These are phyloP conservation scores for Phaffomyces opuntiae DNA, from an alignment of 805 yeast species.

Conservation along the genomic window DNA sequence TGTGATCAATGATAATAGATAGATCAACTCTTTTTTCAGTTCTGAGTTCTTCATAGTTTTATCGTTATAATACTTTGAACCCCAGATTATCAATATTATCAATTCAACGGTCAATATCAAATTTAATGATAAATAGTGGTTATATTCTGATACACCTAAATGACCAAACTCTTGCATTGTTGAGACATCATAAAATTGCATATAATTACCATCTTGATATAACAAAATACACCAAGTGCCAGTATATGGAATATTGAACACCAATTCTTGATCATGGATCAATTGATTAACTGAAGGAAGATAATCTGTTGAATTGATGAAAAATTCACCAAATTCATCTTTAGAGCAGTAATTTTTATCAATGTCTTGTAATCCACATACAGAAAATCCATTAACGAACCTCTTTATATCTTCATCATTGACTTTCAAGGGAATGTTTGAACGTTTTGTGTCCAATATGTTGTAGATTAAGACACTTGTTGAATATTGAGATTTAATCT, in stretches of 20 bases:
- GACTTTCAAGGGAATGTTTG: conserved; percentile 2
- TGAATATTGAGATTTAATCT: background rate
- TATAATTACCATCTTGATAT: conserved; percentile 7
- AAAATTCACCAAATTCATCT: conserved; percentile 1
- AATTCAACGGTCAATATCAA: background rate
- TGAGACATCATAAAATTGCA: background rate
- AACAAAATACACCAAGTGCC: conserved; percentile 8
- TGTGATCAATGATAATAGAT: no score
- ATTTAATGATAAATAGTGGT: background rate
- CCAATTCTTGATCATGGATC: background rate
- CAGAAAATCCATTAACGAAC: conserved; percentile 1
- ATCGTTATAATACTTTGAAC: background rate
- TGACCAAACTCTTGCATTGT: conserved; percentile 5
- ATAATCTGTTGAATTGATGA: background rate
- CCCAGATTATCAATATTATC: background rate
- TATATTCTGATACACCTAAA: background rate
- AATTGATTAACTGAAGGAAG: background rate
- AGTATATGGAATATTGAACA: background rate
- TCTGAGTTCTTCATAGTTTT: background rate
- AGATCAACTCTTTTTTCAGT: no score
- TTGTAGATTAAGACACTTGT: conserved; percentile 4
- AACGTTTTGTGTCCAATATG: background rate
- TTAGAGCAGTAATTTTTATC: conserved; percentile 1
- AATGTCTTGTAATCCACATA: conserved; percentile 7
- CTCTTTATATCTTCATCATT: conserved; percentile 3